A percentile compares a stretch with the other conserved stretches of the same genome.
phyloP scores from a whole-genome alignment of 257 asterid species.

The Jacaranda mimosifolia region DNA sequence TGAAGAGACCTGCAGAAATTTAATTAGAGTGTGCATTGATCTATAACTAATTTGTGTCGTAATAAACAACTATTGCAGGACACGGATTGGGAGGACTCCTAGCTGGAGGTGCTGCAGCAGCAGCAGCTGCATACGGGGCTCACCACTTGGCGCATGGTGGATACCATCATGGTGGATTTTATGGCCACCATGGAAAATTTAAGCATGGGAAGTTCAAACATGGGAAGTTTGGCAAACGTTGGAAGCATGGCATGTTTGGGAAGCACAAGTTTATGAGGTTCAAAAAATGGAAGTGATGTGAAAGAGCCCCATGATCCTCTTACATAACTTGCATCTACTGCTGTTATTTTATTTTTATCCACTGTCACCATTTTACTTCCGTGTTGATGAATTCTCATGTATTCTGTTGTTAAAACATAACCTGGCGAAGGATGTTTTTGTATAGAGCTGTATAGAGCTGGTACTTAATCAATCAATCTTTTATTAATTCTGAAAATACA shows the following conservation, averaged over 20 bases:
- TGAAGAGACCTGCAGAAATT: background rate
- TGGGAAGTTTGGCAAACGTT: constrained; percentile 73
- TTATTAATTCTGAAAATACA: background rate
- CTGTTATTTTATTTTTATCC: background rate
- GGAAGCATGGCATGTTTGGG: constrained; percentile 74
- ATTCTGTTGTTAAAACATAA: constrained; percentile 15
- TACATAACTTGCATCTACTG: background rate
- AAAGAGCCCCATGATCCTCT: constrained; percentile 3
- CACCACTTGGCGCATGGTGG: constrained; percentile 81
- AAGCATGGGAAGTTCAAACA: constrained; percentile 83
- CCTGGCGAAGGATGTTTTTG: constrained; percentile 1
- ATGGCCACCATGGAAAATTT: constrained; percentile 70
- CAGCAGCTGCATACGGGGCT: constrained; percentile 87
- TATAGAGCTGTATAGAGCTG: constrained; percentile 28
- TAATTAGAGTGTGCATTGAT: background rate
- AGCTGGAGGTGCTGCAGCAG: constrained; percentile 94
- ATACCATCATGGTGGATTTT: constrained; percentile 64
- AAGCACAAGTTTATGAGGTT: constrained; percentile 58
- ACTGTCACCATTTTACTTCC: background rate
- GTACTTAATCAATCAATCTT: constrained; percentile 11
- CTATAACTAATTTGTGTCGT: background rate
- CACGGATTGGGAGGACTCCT: constrained; percentile 68
- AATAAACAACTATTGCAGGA: constrained; percentile 50
- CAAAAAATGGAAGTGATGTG: constrained; percentile 67
- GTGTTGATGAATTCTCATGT: constrained; percentile 5